Base-by-base conservation (phyloP, 306 rosid genomes). In the Prunus fruticosa region DNA sequence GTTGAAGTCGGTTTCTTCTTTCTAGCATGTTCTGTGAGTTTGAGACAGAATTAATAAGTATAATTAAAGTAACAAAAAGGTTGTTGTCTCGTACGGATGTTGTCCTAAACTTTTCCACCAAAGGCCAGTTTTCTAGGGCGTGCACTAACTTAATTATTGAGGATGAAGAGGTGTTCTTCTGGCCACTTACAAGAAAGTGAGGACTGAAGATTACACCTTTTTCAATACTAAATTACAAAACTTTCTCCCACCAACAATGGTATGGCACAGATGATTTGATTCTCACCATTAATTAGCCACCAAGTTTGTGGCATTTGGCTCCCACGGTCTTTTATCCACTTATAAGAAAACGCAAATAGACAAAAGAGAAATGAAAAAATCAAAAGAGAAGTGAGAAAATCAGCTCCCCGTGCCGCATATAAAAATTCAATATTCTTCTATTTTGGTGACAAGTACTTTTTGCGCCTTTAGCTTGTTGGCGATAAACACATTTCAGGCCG, bases 321-420 rank as follows among this genome's bases (percentile, higher is more conserved):
- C 46, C 15, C 18, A 6, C 43, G 7, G 38, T 32, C 7, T 32
- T 32, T 32, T 32, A 32, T 32, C 1, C 38, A 34, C 38, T 34
- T 34, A 34, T 1, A 34, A 5, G 0, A 34, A 5, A 5, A 1
- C 0, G 38, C 5, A 34, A 34, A 2, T 5, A 2, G 0, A 34
- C 0, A 34, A 34, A 34, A 1, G 1, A 34, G 8, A 0, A 5
- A 0, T 1, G 6, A 1, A 0, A 34, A 34, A 34, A 34, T 1
- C 38, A 34, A n/a, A n/a, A n/a, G 1, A 34, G 8, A 0, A 5
- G 0, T 1, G 6, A 1, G 0, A 34, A 34, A 34, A 34, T 1
- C 38, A 34, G 2, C 1, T 34, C 38, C 0, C 38, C n/a, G n/a
- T n/a, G n/a, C n/a, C 1, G 1, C 43, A 38, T 38, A 6, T 38